Evolutionary conservation across 2,329 filamentous ascomycete genomes (phyloP).

Genomic region (Aquanectria penicillioides): DNA sequence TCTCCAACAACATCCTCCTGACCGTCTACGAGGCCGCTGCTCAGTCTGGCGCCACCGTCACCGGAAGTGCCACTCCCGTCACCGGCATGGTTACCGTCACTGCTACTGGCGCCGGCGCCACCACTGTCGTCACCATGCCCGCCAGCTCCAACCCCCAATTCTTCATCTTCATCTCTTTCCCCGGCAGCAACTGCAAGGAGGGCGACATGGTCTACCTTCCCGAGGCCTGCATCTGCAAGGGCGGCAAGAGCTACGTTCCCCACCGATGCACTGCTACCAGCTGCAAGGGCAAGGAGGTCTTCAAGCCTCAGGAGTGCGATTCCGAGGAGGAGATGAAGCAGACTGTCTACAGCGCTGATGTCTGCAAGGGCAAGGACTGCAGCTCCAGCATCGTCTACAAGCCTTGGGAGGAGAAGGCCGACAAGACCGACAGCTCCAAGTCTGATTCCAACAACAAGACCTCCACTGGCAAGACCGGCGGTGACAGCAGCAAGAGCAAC

Average conservation of each 20-base stretch:
- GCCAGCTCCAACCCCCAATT: not conserved
- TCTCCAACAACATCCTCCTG: slow-evolving; percentile 35
- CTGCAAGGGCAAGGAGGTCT: slow-evolving; percentile 36
- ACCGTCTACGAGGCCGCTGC: slow-evolving; percentile 30
- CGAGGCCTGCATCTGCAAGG: slow-evolving; percentile 33
- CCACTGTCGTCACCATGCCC: slow-evolving; percentile 26
- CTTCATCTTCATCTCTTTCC: slow-evolving; percentile 34
- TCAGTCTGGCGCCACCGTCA: not conserved
- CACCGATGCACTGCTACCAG: slow-evolving; percentile 25
- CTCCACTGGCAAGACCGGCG: no score
- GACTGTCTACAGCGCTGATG: slow-evolving; percentile 21
- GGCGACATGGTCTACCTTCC: slow-evolving; percentile 33
- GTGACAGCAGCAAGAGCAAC: no score
- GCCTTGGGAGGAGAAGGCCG: slow-evolving; percentile 33
- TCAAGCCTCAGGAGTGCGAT: slow-evolving; percentile 35
- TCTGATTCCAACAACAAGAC: no score
- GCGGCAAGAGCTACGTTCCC: slow-evolving; percentile 32
- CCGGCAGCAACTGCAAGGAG: slow-evolving; percentile 27
- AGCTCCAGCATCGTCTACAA: slow-evolving; percentile 27
- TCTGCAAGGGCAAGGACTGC: slow-evolving; percentile 27
- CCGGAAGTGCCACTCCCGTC: no score
- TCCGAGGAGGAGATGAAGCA: not conserved
- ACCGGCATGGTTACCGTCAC: slow-evolving; percentile 29
- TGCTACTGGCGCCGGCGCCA: slow-evolving; percentile 30
- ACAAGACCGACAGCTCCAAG: no score